These are phyloP conservation scores for Podospora australis DNA, from an alignment of 495 filamentous ascomycete species.

Conservation along the genomic window DNA sequence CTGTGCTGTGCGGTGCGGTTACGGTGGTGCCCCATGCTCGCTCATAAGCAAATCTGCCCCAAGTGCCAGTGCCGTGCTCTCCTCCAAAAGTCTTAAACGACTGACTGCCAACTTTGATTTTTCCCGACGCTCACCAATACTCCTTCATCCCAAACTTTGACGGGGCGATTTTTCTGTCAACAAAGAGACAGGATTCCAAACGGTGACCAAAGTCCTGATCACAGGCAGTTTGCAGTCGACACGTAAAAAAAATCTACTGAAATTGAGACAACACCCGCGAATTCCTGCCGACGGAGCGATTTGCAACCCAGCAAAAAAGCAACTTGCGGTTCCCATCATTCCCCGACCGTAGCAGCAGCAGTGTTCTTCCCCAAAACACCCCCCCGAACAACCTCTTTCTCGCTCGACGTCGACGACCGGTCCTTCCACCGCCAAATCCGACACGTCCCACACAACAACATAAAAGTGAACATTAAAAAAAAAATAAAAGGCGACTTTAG, in stretches of 20 bases:
- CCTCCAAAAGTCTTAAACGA: conserved; percentile 28
- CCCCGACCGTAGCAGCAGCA: conserved; percentile 23
- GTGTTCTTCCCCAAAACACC: conserved; percentile 15
- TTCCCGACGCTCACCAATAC: no score
- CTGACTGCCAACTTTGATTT: conserved; percentile 23
- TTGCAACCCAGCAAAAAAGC: conserved; percentile 14
- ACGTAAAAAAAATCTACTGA: conserved; percentile 14
- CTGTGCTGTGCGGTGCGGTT: conserved; percentile 7
- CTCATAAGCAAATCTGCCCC: conserved; percentile 18
- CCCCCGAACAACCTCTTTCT: conserved; percentile 5
- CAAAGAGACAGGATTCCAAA: conserved; percentile 17
- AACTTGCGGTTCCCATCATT: conserved; percentile 13
- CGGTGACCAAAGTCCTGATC: conserved; percentile 26
- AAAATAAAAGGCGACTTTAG: conserved; percentile 11
- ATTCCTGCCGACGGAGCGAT: conserved; percentile 22
- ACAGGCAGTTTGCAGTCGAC: conserved; percentile 19
- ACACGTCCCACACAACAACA: conserved; percentile 9
- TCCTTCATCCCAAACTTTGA: conserved; percentile 18
- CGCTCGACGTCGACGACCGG: conserved; percentile 10
- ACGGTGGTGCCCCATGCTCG: conserved; percentile 11
- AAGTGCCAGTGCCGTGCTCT: conserved; percentile 11
- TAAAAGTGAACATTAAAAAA: neutral
- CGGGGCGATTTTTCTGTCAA: conserved; percentile 21
- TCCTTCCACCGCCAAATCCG: conserved; percentile 5
- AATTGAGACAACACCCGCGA: conserved; percentile 23